Evolutionary conservation across 2,329 filamentous ascomycete species (phyloP).

Genomic region (Xylaria multiplex): DNA sequence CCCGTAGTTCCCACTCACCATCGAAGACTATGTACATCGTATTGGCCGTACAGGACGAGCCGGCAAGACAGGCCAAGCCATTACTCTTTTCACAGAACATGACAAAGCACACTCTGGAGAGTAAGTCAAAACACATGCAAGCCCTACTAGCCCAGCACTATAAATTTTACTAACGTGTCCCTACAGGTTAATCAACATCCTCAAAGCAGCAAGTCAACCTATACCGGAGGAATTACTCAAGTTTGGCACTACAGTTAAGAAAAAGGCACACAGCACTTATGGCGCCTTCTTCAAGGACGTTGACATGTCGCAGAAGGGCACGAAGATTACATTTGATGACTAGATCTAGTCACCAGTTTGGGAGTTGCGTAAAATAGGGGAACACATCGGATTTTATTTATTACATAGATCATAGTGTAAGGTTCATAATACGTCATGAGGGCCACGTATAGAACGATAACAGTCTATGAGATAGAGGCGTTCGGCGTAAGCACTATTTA

Average conservation of each 20-base stretch:
- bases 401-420: constrained; percentile 27
- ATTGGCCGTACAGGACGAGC: constrained; percentile 96
- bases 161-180: constrained; percentile 34
- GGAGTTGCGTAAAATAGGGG: neutral
- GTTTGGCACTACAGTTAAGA: constrained; percentile 98
- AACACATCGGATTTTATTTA: constrained; percentile 24
- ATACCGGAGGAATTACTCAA: constrained; percentile 92
- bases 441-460: constrained; percentile 57
- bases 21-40: constrained; percentile 97
- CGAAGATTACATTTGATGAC: constrained; percentile 88
- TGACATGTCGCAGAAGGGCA: constrained; percentile 82
- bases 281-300: constrained; percentile 96
- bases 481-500: constrained; percentile 63
- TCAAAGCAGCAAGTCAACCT: constrained; percentile 89
- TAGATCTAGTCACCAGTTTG: constrained; percentile 18
- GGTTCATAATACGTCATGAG: constrained; percentile 34
- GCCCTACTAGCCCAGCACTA: neutral
- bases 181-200: constrained; percentile 85
- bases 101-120: constrained; percentile 92
- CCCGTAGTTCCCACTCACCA: constrained; percentile 82
- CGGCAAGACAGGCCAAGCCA: constrained; percentile 86
- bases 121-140: constrained; percentile 62
- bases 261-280: constrained; percentile 95
- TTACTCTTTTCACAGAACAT: constrained; percentile 94
- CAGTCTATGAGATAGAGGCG: constrained; percentile 63